These are phyloP conservation scores for Pulicaria dysenterica DNA, from an alignment of 129 eudicot species.

Conservation along the genomic window DNA sequence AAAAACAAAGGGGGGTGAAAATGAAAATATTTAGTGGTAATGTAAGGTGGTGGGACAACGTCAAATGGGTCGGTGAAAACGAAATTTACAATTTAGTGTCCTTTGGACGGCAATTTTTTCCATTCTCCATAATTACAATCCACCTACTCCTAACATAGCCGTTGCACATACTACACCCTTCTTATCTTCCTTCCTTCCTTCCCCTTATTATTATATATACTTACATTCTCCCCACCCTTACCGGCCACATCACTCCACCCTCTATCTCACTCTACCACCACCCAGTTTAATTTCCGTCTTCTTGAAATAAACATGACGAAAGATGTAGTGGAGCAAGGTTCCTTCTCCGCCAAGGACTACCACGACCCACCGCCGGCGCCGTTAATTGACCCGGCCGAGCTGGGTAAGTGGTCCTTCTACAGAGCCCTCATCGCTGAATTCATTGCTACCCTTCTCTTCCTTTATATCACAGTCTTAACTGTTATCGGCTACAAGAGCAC, in stretches of 20 bases:
- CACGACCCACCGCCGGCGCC: slow-evolving; percentile 90
- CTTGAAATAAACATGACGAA: slow-evolving; percentile 43
- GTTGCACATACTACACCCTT: slow-evolving; percentile 42
- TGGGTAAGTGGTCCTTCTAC: slow-evolving; percentile 76
- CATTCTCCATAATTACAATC: slow-evolving; percentile 37
- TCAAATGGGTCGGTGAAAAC: slow-evolving; percentile 47
- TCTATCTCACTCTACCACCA: not conserved
- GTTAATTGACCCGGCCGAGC: slow-evolving; percentile 63
- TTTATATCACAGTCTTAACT: slow-evolving; percentile 64
- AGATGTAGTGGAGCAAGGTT: slow-evolving; percentile 60
- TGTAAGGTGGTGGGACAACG: slow-evolving; percentile 33
- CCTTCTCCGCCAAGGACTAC: slow-evolving; percentile 75
- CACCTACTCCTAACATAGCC: slow-evolving; percentile 41
- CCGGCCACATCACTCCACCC: slow-evolving; percentile 16
- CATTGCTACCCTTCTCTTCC: slow-evolving; percentile 70
- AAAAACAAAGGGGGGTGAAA: not conserved
- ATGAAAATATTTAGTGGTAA: not conserved
- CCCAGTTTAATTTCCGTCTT: not conserved
- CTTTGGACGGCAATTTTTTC: slow-evolving; percentile 40
- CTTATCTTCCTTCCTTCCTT: slow-evolving; percentile 22
- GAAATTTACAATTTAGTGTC: slow-evolving; percentile 32
- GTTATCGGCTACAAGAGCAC: slow-evolving; percentile 78
- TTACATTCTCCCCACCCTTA: not conserved
- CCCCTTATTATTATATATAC: slow-evolving; percentile 45
- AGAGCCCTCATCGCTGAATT: slow-evolving; percentile 80